Percentiles rank a stretch among this genome's conserved stretches.
Evolutionary conservation across 225 moss, liverwort and hornwort species (phyloP).

Genomic region (Antitrichia curtipendula): DNA sequence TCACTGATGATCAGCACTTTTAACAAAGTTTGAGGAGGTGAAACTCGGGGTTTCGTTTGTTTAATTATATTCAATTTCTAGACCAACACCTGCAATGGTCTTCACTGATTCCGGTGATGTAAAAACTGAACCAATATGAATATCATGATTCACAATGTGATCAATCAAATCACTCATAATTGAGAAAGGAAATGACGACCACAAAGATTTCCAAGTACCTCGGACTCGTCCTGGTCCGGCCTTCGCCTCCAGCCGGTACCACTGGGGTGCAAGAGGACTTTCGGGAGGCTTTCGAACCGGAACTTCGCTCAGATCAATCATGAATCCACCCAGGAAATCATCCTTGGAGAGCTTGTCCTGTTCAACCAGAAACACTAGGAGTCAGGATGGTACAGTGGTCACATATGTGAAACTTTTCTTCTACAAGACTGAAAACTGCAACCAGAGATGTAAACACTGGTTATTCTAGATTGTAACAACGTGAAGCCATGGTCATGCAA

Average conservation of each 20-base stretch:
- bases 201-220: conserved; percentile 4
- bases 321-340: conserved; percentile 79
- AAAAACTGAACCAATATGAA: no score
- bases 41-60: neutral
- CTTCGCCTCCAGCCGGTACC: conserved; percentile 82
- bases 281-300: conserved; percentile 81
- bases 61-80: accelerated
- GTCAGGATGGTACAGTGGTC: neutral
- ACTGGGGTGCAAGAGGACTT: conserved; percentile 65
- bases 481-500: neutral
- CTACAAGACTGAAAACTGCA: no score
- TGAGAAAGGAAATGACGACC: accelerated
- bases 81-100: neutral
- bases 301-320: conserved; percentile 58
- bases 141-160: no score
- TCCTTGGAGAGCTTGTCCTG: conserved; percentile 74
- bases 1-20: no score
- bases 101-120: neutral
- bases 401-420: no score
- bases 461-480: neutral
- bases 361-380: neutral
- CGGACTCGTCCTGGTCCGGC: conserved; percentile 57
- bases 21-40: neutral
- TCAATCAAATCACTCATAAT: no score
- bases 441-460: neutral